phyloP scores from a whole-genome alignment of 768 basidiomycete species.

The Lyophyllum shimeji region DNA sequence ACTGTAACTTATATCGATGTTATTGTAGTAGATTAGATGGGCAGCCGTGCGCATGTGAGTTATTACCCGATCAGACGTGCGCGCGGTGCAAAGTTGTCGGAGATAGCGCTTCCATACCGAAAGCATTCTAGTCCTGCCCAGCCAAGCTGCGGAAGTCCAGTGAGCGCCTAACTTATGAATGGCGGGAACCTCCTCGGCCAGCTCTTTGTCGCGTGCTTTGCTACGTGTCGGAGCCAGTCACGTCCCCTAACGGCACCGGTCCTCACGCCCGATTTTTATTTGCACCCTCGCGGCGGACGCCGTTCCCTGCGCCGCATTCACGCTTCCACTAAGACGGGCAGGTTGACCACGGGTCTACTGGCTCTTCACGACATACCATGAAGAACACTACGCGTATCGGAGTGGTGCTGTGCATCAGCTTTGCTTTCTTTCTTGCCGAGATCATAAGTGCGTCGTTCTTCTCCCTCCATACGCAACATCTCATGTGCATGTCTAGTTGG shows the following conservation, averaged over 20 bases:
- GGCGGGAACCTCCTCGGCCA: not conserved
- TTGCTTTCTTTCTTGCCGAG: conserved; percentile 49
- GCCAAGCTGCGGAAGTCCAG: not conserved
- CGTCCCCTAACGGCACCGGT: not conserved
- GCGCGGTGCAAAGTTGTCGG: too few relatives aligned
- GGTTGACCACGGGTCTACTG: not conserved
- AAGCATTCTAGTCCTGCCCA: not conserved
- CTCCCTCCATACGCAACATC: not conserved
- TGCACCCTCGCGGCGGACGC: not conserved
- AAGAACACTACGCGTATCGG: conserved; percentile 49
- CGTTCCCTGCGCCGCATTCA: not conserved
- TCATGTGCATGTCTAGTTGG: conserved; percentile 34
- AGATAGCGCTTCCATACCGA: not conserved
- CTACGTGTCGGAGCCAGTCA: not conserved
- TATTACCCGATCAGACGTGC: too few relatives aligned
- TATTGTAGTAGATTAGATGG: not conserved
- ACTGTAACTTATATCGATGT: not conserved
- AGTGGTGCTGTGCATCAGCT: conserved; percentile 44
- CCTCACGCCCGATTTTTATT: not conserved
- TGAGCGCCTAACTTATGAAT: not conserved
- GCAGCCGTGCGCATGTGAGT: too few relatives aligned
- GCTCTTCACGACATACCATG: conserved; percentile 24
- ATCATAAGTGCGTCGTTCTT: conserved; percentile 36
- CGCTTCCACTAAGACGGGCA: not conserved
- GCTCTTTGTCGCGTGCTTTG: not conserved